phyloP scores from a whole-genome alignment of 768 basidiomycete genomes.

The Lactarius pseudohatsudake region DNA sequence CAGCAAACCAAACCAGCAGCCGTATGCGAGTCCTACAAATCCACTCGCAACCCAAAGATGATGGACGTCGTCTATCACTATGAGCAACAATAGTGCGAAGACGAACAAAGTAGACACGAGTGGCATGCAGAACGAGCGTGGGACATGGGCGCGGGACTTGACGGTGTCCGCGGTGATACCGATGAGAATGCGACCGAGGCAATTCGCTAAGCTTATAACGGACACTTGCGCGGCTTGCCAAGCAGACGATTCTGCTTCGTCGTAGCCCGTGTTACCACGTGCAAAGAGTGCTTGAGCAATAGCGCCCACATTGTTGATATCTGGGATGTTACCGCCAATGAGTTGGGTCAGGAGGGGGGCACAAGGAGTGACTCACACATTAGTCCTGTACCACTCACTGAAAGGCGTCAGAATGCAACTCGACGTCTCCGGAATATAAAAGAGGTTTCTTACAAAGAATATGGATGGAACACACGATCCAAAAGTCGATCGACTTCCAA shows the following conservation, averaged over 20 bases:
- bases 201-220: constrained; percentile 78
- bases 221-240: constrained; percentile 89
- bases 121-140: constrained; percentile 68
- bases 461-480: constrained; percentile 57
- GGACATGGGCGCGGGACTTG: constrained; percentile 55
- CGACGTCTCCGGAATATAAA: neutral
- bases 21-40: constrained; percentile 66
- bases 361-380: constrained; percentile 54
- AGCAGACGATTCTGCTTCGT: constrained; percentile 62
- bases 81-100: constrained; percentile 64
- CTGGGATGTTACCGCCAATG: constrained; percentile 37
- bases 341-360: neutral
- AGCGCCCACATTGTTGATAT: constrained; percentile 86
- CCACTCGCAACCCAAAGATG: constrained; percentile 64
- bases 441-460: constrained; percentile 49
- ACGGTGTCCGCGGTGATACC: constrained; percentile 69
- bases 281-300: constrained; percentile 70
- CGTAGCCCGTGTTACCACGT: constrained; percentile 57
- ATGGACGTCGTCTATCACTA: constrained; percentile 53
- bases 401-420: neutral
- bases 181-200: constrained; percentile 70
- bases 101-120: constrained; percentile 68
- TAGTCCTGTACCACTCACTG: constrained; percentile 71
- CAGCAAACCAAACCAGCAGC: constrained; percentile 67
- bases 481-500: constrained; percentile 57